These are phyloP conservation scores for Gaeumannomyces sp. DNA, from an alignment of 2,329 filamentous ascomycete species.

Conservation along the genomic window DNA sequence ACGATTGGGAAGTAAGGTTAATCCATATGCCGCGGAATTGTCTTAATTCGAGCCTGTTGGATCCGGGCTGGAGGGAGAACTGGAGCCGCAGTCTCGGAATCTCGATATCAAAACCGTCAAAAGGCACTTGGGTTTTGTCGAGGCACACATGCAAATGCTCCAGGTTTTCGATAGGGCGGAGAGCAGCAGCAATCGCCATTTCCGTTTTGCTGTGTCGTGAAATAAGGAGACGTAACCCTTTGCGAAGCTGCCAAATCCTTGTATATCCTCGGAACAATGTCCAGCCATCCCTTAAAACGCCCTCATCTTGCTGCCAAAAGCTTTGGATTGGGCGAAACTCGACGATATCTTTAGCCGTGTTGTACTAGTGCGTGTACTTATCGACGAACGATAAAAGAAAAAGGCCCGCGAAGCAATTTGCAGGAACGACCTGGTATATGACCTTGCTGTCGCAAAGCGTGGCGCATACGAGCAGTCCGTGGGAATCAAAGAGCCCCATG, in stretches of 20 bases:
- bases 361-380: constrained; percentile 41
- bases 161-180: constrained; percentile 30
- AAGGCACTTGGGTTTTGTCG: constrained; percentile 7
- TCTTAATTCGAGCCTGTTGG: constrained; percentile 31
- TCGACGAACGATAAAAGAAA: constrained; percentile 33
- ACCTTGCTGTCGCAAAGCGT: constrained; percentile 4
- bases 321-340: constrained; percentile 25
- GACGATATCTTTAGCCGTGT: constrained; percentile 20
- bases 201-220: constrained; percentile 29
- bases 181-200: constrained; percentile 21
- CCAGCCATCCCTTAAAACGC: too few species aligned
- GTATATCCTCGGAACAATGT: too few species aligned
- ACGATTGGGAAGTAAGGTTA: constrained; percentile 33
- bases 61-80: constrained; percentile 32
- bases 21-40: constrained; percentile 45
- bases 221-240: constrained; percentile 22
- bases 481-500: constrained; percentile 23
- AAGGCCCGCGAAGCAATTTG: constrained; percentile 27
- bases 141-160: constrained; percentile 29
- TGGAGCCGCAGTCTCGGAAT: constrained; percentile 41
- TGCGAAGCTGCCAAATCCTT: constrained; percentile 20
- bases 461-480: constrained; percentile 28
- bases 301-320: constrained; percentile 20
- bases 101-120: constrained; percentile 27
- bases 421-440: constrained; percentile 28